Conservation (phyloP, 257 asterid species). For the Fraxinus excelsior region DNA sequence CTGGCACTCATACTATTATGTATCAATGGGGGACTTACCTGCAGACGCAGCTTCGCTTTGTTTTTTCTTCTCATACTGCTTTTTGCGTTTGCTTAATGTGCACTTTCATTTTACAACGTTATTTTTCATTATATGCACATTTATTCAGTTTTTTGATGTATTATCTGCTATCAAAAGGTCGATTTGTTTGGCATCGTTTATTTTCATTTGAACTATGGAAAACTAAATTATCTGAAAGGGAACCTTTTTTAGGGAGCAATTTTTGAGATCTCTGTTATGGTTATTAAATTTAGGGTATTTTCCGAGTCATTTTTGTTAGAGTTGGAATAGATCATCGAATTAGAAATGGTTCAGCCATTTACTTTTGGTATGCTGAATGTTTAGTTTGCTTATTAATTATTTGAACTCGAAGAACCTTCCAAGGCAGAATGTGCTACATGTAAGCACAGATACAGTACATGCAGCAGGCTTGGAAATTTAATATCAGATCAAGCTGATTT, state of each 20-base stretch:
- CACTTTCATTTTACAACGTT: neutral
- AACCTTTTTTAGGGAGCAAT: neutral
- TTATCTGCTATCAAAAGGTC: neutral
- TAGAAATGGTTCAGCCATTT: neutral
- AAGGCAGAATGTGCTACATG: neutral
- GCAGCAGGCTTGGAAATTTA: neutral
- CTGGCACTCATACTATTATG: neutral
- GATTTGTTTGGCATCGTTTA: neutral
- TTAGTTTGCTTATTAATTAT: neutral
- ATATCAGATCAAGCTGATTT: neutral
- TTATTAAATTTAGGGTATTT: neutral
- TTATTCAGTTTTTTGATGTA: neutral
- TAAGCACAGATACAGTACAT: neutral
- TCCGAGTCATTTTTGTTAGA: neutral
- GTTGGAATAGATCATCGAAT: neutral
- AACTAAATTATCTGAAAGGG: neutral
- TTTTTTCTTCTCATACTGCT: neutral
- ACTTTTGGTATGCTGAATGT: neutral
- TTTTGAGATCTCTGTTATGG: neutral
- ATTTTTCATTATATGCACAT: neutral
- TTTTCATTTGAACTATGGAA: neutral
- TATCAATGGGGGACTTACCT: neutral
- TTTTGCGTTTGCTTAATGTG: neutral
- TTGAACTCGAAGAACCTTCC: neutral
- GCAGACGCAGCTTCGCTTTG: neutral